Conservation (phyloP, 129 eudicot genomes). For the Centella asiatica region DNA sequence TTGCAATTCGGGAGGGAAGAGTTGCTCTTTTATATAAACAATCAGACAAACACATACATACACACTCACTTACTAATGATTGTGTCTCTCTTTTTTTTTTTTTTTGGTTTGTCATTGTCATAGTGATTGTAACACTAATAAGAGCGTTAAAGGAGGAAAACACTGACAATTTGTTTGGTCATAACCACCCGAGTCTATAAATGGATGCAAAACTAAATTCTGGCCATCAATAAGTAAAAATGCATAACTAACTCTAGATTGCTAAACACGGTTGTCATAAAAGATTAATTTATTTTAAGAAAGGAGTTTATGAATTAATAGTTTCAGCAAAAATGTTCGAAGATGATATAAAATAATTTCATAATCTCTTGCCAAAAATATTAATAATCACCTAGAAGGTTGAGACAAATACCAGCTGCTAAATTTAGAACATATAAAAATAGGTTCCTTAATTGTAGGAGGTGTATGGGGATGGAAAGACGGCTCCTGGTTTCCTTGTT, state of each 20-base stretch:
- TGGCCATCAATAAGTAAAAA: neutral
- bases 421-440: slow-evolving; percentile 18
- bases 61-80: too few species aligned
- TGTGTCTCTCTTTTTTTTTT: too few species aligned
- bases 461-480: slow-evolving; percentile 28
- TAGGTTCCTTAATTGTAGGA: slow-evolving; percentile 40
- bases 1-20: too few species aligned
- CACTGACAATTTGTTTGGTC: neutral
- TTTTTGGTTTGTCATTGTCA: too few species aligned
- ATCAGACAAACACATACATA: too few species aligned
- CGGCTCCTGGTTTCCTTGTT: slow-evolving; percentile 20
- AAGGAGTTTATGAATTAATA: too few species aligned
- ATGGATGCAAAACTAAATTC: neutral
- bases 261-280: too few species aligned
- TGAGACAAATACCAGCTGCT: neutral
- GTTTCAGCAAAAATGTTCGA: too few species aligned
- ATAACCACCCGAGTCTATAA: neutral
- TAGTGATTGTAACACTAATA: too few species aligned
- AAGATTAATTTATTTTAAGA: too few species aligned
- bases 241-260: neutral
- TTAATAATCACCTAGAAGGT: neutral
- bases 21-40: too few species aligned
- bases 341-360: neutral
- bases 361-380: neutral
- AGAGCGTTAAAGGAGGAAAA: neutral